These are phyloP conservation scores for Daedalea quercina DNA, from an alignment of 768 basidiomycete species.

Conservation along the genomic window DNA sequence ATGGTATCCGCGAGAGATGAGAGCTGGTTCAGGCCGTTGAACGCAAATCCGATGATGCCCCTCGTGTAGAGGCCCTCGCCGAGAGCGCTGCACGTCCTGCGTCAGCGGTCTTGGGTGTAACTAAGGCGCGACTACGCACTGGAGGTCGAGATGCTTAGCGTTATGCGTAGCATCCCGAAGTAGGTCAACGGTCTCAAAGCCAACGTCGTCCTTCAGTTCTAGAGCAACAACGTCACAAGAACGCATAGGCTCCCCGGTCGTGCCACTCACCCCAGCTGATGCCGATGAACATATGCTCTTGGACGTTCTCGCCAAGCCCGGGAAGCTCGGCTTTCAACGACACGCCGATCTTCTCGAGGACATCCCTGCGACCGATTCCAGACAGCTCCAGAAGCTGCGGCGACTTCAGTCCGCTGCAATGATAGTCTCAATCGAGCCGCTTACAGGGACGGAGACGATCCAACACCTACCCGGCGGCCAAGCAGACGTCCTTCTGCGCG, in stretches of 20 bases:
- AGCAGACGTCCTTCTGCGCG: conserved; percentile 44
- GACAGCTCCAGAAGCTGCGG: conserved; percentile 51
- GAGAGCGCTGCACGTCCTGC: conserved; percentile 11
- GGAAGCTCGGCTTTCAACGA: conserved; percentile 32
- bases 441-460: background rate
- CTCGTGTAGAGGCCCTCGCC: conserved; percentile 22
- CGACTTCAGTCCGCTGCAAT: conserved; percentile 11
- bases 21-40: conserved; percentile 16
- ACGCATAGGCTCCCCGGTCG: background rate
- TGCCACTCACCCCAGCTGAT: conserved; percentile 21
- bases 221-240: background rate
- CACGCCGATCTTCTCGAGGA: conserved; percentile 36
- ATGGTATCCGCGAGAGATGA: conserved; percentile 17
- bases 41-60: conserved; percentile 21
- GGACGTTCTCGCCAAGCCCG: conserved; percentile 48
- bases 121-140: conserved; percentile 20
- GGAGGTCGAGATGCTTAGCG: conserved; percentile 25
- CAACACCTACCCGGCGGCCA: conserved; percentile 12
- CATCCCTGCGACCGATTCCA: conserved; percentile 41
- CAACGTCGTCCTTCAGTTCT: conserved; percentile 27
- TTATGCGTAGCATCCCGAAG: conserved; percentile 21
- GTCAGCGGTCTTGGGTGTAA: background rate
- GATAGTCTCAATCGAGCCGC: background rate
- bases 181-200: conserved; percentile 23
- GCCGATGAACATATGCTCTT: conserved; percentile 35